phyloP scores from a whole-genome alignment of 1,139 yeast species.

The Pichia sp. region DNA sequence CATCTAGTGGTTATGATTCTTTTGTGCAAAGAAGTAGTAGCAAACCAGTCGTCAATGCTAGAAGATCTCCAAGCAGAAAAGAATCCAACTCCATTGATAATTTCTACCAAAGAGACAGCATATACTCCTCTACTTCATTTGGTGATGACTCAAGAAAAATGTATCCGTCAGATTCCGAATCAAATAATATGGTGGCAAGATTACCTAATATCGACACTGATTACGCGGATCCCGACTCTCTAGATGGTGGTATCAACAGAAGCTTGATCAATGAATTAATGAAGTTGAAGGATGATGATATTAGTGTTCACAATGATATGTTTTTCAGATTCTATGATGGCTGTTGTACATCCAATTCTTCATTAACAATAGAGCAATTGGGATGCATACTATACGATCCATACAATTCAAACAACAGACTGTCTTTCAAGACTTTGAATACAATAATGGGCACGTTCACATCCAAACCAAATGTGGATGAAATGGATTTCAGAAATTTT shows the following conservation, averaged over 20 bases:
- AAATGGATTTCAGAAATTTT: slow-evolving; percentile 28
- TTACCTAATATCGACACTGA: slow-evolving; percentile 18
- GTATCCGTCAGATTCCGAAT: neutral
- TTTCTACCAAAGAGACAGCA: neutral
- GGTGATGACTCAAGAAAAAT: neutral
- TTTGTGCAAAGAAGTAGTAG: slow-evolving; percentile 5
- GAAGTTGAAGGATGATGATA: slow-evolving; percentile 15
- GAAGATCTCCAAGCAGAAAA: slow-evolving; percentile 4
- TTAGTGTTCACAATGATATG: slow-evolving; percentile 26
- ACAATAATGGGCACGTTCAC: slow-evolving; percentile 22
- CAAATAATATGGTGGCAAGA: slow-evolving; percentile 6
- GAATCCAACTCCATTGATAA: neutral
- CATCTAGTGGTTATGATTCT: neutral
- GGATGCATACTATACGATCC: slow-evolving; percentile 17
- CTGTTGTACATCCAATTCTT: slow-evolving; percentile 17
- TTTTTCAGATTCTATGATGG: slow-evolving; percentile 19
- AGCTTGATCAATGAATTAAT: slow-evolving; percentile 19
- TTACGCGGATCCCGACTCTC: neutral
- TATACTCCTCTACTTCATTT: slow-evolving; percentile 7
- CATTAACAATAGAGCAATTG: slow-evolving; percentile 12
- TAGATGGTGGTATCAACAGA: too few relatives aligned
- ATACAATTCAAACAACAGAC: slow-evolving; percentile 10
- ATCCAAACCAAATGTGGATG: slow-evolving; percentile 9
- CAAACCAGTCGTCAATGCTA: neutral
- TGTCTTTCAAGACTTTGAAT: slow-evolving; percentile 12